Evolutionary conservation across 1,139 yeast species (phyloP), one percentile per base, ranked within the genome.

Genomic region (Suhomyces kunorum): DNA sequence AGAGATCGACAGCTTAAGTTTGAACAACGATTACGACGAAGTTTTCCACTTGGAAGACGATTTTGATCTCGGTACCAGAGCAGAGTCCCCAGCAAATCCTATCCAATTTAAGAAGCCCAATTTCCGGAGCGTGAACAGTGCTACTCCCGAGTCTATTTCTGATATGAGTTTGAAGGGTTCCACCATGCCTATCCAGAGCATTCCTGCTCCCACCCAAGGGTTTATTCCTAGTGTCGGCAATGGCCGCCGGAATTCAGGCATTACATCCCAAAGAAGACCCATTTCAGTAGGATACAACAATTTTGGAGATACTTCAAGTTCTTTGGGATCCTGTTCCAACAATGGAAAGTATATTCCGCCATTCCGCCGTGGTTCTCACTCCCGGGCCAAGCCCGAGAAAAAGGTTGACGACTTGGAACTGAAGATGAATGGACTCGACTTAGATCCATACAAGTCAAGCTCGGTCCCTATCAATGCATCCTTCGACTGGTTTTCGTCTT

Each of bases 321-420:
- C 39, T 3, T 25, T 28, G 9, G 39, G 32, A 31, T 30, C 40
- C 11, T 20, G 68, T n/a, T 44, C 58, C 28, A 42, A 58, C 7
- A 63, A 71, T 27, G 84, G 84, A 1, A 81, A 81, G 55, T 84
- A 84, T 51, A 66, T 84, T 32, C 90, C 90, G 20, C 92, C 90
- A 13, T 82, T 78, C 55, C 66, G 85, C 54, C 70, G 90, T 55
- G 71, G 71, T 0, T 68, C 76, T 2, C 67, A 63, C 18, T 33
- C 39, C 28, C 24, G 22, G 22, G 36, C 33, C 13, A 43, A 38
- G 23, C 35, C 42, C 3, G 50, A 47, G n/a, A 46, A 37, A 26
- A 39, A 40, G 24, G 32, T 30, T 36, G 39, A 44, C 43, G 34
- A 38, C 18, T 31, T 49, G 16, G 42, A 31, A 28, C 42, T 20